Base-by-base conservation (phyloP, 1,284 basidiomycete species). In the Flammula alnicola region DNA sequence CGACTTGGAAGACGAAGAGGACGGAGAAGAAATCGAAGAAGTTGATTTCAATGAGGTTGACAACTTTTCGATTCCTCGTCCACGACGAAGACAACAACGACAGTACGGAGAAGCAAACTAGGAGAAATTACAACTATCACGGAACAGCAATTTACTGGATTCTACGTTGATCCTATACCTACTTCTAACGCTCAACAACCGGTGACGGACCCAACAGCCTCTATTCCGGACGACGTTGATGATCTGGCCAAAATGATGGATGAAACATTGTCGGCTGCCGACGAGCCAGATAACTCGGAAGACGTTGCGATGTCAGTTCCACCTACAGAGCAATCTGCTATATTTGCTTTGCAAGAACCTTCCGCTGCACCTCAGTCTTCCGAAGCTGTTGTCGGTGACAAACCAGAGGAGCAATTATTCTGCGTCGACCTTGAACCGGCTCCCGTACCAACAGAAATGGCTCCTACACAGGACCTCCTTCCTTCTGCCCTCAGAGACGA, bases 11-110 rank as follows among this genome's bases (percentile, higher is more conserved):
- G 62, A 63, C 4, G 69, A 69, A 8, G 68, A 64, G 6, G 67
- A 66, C 5, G 66, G 69, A 20, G 75, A 79, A 50, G 66, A 70
- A 9, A 62, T 87, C 3, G 78, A 82, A 64, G 85, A 86, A 62
- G 73, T 87, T 12, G 81, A 89, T 58, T 89, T 87, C 54, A 71
- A 75, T 16, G 84, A 88, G 40, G 59, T 85, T 32, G 77, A 67
- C 1, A 72, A 49, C 51, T 86, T 31, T 49, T 63, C 53, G 60
- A 62, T 37, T 23, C 57, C 50, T 62, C 47, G 1, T 48, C 49
- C 6, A 42, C 56, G 14, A 49, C 58, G n/a, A n/a, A n/a, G 16
- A 61, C 61, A 1, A 62, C 61, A 2, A 49, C 47, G 23, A 56
- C 45, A 25, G 50, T 35, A n/a, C 39, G 50, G 11, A 59, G 53